These are phyloP conservation scores for Pecoramyces ruminantium DNA, from an alignment of 192 early-diverging fungal genomes.

Conservation along the genomic window DNA sequence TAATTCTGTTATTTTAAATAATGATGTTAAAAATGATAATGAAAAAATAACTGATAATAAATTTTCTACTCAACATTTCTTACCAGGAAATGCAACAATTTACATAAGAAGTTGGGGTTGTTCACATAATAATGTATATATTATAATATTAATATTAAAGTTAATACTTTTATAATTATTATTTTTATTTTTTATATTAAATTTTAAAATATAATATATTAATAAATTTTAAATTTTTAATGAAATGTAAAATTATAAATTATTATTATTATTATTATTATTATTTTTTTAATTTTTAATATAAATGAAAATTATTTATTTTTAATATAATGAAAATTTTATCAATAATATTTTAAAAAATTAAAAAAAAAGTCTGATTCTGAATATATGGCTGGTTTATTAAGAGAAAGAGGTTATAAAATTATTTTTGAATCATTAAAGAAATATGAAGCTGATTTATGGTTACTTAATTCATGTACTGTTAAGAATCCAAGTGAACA, in stretches of 20 bases:
- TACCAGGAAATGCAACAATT: conserved; percentile 23
- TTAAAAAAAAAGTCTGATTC: conserved; percentile 6
- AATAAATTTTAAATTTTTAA: no score
- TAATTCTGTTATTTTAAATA: not conserved
- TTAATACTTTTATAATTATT: no score
- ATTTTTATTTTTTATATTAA: no score
- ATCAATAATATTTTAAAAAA: no score
- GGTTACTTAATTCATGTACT: conserved; percentile 44
- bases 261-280: no score
- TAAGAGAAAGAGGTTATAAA: conserved; percentile 24
- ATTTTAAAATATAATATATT: no score
- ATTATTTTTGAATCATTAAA: conserved; percentile 20
- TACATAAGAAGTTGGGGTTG: conserved; percentile 24
- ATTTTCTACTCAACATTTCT: conserved; percentile 7
- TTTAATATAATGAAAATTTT: not conserved
- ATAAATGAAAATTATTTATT: not conserved
- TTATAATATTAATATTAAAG: no score
- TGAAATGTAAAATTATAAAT: no score
- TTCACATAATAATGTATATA: not conserved
- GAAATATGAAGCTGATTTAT: conserved; percentile 22
- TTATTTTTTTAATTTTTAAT: not conserved
- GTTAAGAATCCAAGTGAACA: conserved; percentile 38
- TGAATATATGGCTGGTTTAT: conserved; percentile 40
- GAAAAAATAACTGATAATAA: not conserved
- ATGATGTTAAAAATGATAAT: not conserved